phyloP scores from a whole-genome alignment of 495 filamentous ascomycete species.

The Penicillium crystallinum region DNA sequence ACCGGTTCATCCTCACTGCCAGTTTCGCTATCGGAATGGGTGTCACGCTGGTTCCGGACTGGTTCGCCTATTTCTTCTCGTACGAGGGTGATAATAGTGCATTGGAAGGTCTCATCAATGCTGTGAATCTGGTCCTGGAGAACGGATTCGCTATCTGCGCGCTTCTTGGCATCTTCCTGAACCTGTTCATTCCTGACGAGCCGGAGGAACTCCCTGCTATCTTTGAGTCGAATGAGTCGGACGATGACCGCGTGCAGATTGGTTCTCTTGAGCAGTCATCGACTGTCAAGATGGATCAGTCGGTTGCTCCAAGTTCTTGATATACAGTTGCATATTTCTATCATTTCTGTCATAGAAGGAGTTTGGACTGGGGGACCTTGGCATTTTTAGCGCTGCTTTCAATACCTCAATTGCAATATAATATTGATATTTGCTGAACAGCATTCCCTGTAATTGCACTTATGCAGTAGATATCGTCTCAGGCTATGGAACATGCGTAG shows the following conservation, averaged over 20 bases:
- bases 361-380: neutral
- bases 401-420: neutral
- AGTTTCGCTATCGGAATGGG: constrained; percentile 71
- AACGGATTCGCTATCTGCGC: constrained; percentile 64
- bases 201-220: constrained; percentile 52
- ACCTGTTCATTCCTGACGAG: constrained; percentile 68
- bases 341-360: neutral
- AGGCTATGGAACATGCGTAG: no score
- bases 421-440: neutral
- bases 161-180: constrained; percentile 65
- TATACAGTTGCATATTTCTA: neutral
- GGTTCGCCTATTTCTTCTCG: constrained; percentile 74
- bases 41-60: constrained; percentile 75
- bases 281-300: neutral
- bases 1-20: constrained; percentile 82
- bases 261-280: neutral
- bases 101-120: constrained; percentile 74
- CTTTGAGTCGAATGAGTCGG: constrained; percentile 15
- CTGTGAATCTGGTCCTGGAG: constrained; percentile 74
- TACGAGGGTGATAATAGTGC: constrained; percentile 63
- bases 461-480: no score
- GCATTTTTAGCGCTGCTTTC: neutral
- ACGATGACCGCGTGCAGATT: constrained; percentile 7
- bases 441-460: no score
- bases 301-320: neutral